phyloP scores from a whole-genome alignment of 208 protist genomes.

The Naegleria gruberi region DNA sequence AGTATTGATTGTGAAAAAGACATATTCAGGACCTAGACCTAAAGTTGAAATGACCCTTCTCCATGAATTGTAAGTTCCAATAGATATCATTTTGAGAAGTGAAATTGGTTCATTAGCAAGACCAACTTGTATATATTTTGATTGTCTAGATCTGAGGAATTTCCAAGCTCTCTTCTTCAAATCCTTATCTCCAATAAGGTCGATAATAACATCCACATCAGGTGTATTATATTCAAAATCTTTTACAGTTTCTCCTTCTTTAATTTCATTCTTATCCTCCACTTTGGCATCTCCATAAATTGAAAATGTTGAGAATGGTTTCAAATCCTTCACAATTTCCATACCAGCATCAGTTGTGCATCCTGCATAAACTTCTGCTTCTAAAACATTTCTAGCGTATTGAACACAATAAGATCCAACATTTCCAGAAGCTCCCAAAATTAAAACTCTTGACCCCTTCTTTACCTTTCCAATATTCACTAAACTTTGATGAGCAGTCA shows the following conservation, averaged over 20 bases:
- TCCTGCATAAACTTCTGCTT: neutral
- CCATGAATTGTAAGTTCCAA: neutral
- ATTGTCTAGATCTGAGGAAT: neutral
- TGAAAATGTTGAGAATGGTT: neutral
- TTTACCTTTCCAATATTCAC: neutral
- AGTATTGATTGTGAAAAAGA: neutral
- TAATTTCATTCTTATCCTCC: neutral
- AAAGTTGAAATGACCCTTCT: neutral
- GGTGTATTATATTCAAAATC: neutral
- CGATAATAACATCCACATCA: neutral
- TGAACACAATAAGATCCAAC: neutral
- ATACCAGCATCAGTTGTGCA: neutral
- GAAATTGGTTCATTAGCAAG: neutral
- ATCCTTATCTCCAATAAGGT: neutral
- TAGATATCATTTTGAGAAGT: neutral
- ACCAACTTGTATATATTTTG: neutral
- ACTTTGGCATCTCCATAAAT: neutral
- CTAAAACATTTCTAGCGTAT: constrained; percentile 1
- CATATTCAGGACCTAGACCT: neutral
- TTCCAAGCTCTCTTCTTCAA: neutral
- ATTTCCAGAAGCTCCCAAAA: constrained; percentile 12
- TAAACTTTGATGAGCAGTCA: neutral
- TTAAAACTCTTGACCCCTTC: neutral
- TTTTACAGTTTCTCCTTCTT: neutral
- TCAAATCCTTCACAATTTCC: neutral